Conservation (phyloP, 164 flowering plant genomes). For the Echeveria elegans region DNA sequence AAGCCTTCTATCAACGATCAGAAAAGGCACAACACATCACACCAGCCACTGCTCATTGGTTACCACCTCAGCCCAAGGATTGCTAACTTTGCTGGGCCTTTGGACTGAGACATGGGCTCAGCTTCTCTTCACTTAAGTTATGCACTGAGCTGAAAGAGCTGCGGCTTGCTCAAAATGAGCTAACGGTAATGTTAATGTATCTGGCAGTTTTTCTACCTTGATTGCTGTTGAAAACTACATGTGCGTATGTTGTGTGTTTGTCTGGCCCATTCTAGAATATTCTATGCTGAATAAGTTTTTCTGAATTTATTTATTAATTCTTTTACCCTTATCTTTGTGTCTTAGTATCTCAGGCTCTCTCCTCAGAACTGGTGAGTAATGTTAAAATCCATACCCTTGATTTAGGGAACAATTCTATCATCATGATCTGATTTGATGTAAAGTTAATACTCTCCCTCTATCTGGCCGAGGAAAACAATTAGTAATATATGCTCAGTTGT, state of each 20-base stretch:
- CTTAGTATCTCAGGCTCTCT: conserved; percentile 39
- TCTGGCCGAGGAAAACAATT: not conserved
- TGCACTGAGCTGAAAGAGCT: conserved; percentile 71
- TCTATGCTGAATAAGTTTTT: not conserved
- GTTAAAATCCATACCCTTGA: conserved; percentile 58
- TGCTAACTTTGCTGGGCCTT: too few species aligned
- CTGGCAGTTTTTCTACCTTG: too few species aligned
- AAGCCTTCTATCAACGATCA: too few species aligned
- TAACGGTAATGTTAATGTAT: conserved; percentile 17
- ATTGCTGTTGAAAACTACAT: too few species aligned
- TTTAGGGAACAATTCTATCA: conserved; percentile 67
- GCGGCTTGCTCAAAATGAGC: conserved; percentile 78
- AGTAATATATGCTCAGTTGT: not conserved
- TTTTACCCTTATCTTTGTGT: conserved; percentile 5
- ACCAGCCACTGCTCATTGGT: too few species aligned
- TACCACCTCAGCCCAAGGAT: too few species aligned
- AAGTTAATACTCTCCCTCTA: not conserved
- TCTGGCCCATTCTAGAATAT: not conserved
- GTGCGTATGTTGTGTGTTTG: too few species aligned
- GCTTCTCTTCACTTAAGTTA: too few species aligned
- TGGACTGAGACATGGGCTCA: too few species aligned
- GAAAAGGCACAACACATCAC: too few species aligned
- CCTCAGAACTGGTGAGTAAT: conserved; percentile 51
- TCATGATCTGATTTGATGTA: not conserved
- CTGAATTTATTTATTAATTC: not conserved